Evolutionary conservation across 1,284 basidiomycete genomes (phyloP).

Genomic region (Cryptococcus sp.): DNA sequence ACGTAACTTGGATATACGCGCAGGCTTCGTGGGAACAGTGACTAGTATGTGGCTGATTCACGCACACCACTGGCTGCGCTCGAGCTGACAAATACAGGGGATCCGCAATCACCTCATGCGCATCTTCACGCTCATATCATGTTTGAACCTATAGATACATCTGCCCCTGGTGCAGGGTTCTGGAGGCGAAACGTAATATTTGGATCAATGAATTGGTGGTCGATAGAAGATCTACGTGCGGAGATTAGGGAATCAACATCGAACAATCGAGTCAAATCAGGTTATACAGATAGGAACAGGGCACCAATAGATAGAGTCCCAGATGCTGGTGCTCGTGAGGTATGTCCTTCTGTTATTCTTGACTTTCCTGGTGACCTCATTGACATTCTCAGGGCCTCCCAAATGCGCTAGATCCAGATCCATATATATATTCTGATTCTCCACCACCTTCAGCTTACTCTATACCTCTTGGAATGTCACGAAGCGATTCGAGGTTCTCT

Average conservation of each 20-base stretch:
- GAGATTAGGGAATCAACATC: conserved; percentile 46
- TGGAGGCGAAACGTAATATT: conserved; percentile 43
- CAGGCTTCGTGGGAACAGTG: conserved; percentile 37
- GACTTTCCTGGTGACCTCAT: background rate
- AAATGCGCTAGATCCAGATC: conserved; percentile 27
- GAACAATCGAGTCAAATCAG: conserved; percentile 45
- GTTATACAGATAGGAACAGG: conserved; percentile 28
- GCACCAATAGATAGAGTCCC: conserved; percentile 40
- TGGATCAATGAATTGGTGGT: conserved; percentile 43
- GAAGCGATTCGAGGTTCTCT: background rate
- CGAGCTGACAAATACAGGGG: conserved; percentile 21
- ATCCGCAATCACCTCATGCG: conserved; percentile 37
- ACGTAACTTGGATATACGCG: conserved; percentile 20
- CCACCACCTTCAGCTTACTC: background rate
- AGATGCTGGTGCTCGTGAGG: conserved; percentile 33
- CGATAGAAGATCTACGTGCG: conserved; percentile 42
- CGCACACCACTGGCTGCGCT: background rate
- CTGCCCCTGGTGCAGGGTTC: conserved; percentile 33
- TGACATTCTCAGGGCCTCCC: conserved; percentile 24
- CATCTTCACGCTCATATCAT: conserved; percentile 46
- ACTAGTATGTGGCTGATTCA: conserved; percentile 21
- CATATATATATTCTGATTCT: conserved; percentile 8
- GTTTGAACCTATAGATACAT: conserved; percentile 34
- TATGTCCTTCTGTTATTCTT: conserved; percentile 11
- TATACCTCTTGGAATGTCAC: background rate